Base-by-base conservation (phyloP, 2,329 filamentous ascomycete genomes). In the Fusarium gaditjirri region DNA sequence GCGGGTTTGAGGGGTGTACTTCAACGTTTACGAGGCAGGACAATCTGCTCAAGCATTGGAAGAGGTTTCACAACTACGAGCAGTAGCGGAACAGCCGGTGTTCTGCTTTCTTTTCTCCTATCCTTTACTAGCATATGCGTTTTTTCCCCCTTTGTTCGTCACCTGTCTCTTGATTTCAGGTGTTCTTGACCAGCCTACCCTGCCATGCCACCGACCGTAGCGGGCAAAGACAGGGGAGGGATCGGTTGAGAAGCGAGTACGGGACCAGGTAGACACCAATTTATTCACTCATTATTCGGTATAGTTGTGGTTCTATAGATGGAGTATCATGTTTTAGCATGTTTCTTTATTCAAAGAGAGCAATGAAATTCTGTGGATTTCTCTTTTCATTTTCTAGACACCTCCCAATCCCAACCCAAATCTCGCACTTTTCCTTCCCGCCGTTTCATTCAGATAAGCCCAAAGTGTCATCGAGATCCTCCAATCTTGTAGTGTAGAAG, bases 21-120 rank as follows among this genome's bases (percentile, higher is more conserved):
- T 35, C 60, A 36, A 49, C 4, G 6, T 76, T 76, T 43, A 71
- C 69, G 8, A 68, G 76, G 5, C 21, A 3, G 5, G 76, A 78
- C 49, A 76, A 78, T 33, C 43, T 70, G 8, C 13, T 17, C 3
- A 77, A 66, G 49, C 75, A 77, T 42, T 58, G 46, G 62, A 75
- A 65, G 31, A 76, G 64, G 11, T 55, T 29, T 10, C 69, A 74
- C 23, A 9, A 21, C 17, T 58, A 46, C 4, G 33, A 46, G 8
- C 35, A 73, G 46, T 57, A 39, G 53, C 43, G 17, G 57, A 19
- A 38, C 21, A 17, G 23, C 36, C 17, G 43, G 29, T 17, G 23
- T 39, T 56, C 1, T 36, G 14, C 46, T 33, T 46, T 33, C 17
- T 33, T 42, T 31, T 44, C 49, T 55, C 43, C 9, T 47, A 27